These are phyloP conservation scores for Debaryomyces prosopidis DNA, from an alignment of 805 yeast species.

Conservation along the genomic window DNA sequence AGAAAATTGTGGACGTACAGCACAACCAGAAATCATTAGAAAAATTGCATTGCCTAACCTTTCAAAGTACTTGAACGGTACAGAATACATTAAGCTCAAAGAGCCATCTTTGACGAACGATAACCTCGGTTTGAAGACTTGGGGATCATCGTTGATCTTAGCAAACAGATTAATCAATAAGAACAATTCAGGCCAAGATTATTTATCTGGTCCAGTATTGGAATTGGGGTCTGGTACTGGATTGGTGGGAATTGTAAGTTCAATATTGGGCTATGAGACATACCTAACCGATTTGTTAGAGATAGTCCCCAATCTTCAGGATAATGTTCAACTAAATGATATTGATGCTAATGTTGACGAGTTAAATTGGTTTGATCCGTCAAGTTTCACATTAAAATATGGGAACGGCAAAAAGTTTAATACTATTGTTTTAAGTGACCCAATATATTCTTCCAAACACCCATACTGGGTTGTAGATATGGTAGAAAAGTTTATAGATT, in stretches of 20 bases:
- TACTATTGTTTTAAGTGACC: conserved; percentile 79
- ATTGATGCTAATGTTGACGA: conserved; percentile 40
- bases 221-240: conserved; percentile 99
- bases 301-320: conserved; percentile 65
- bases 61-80: conserved; percentile 16
- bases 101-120: conserved; percentile 91
- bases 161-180: conserved; percentile 49
- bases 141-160: conserved; percentile 88
- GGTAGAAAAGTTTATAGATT: conserved; percentile 47
- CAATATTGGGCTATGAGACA: conserved; percentile 49
- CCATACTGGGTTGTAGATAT: conserved; percentile 71
- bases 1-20: conserved; percentile 82
- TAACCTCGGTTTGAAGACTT: conserved; percentile 86
- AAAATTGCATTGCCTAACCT: conserved; percentile 50
- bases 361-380: conserved; percentile 79
- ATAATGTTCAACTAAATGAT: conserved; percentile 59
- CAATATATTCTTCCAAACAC: conserved; percentile 81
- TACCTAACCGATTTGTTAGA: conserved; percentile 77
- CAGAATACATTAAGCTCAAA: conserved; percentile 38
- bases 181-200: conserved; percentile 7
- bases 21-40: conserved; percentile 71
- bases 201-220: conserved; percentile 36
- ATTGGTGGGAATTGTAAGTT: conserved; percentile 73
- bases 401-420: conserved; percentile 41
- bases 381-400: conserved; percentile 24